A percentile compares a stretch with the other conserved stretches of the same genome.
These are phyloP conservation scores for Bipolaris sorokiniana DNA, from an alignment of 2,329 filamentous ascomycete genomes.

Conservation along the genomic window DNA sequence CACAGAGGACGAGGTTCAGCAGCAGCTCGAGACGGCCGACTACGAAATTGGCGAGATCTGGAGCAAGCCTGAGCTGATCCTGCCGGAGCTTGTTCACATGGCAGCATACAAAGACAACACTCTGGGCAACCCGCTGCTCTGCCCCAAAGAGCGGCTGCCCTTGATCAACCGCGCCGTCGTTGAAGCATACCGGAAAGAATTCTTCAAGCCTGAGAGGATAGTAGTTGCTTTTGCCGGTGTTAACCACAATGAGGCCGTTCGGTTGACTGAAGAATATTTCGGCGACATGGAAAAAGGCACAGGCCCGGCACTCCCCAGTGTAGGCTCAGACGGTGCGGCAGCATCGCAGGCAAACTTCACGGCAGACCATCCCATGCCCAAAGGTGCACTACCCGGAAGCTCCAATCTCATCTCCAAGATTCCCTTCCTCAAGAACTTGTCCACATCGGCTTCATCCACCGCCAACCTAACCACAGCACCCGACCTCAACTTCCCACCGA, in stretches of 20 bases:
- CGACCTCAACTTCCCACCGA: slow-evolving; percentile 55
- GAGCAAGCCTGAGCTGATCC: slow-evolving; percentile 93
- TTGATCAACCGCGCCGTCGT: slow-evolving; percentile 77
- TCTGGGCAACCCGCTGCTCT: slow-evolving; percentile 89
- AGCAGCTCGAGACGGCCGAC: slow-evolving; percentile 87
- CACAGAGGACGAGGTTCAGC: slow-evolving; percentile 82
- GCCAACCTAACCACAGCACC: slow-evolving; percentile 60
- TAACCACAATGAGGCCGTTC: slow-evolving; percentile 78
- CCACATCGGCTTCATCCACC: slow-evolving; percentile 71
- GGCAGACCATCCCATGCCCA: slow-evolving; percentile 44
- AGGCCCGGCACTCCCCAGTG: slow-evolving; percentile 51
- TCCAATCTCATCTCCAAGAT: slow-evolving; percentile 79
- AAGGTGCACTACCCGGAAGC: slow-evolving; percentile 56
- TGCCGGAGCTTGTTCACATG: slow-evolving; percentile 94
- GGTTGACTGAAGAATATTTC: slow-evolving; percentile 82
- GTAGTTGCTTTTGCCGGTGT: slow-evolving; percentile 96
- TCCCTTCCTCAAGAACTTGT: slow-evolving; percentile 88
- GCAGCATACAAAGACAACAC: slow-evolving; percentile 97
- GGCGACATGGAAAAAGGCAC: slow-evolving; percentile 77
- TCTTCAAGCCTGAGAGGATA: slow-evolving; percentile 88
- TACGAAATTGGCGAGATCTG: slow-evolving; percentile 98
- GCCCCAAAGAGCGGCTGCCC: slow-evolving; percentile 80
- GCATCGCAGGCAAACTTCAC: slow-evolving; percentile 56
- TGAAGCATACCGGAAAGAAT: slow-evolving; percentile 77
- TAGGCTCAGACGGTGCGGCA: slow-evolving; percentile 29